Evolutionary conservation across 2,329 filamentous ascomycete species (phyloP).

Genomic region (Neurospora sp.): DNA sequence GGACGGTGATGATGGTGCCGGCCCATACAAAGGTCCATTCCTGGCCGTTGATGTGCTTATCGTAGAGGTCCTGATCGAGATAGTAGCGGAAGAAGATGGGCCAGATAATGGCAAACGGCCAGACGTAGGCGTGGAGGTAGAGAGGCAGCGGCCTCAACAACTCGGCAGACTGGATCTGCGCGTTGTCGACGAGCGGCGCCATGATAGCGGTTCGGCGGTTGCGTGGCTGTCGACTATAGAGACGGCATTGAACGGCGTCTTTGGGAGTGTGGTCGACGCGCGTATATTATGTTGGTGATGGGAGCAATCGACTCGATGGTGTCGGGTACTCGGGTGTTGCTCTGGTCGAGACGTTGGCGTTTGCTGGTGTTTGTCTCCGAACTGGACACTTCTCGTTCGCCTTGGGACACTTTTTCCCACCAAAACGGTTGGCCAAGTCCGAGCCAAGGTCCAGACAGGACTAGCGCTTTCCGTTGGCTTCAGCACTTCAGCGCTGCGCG

Average conservation of each 20-base stretch:
- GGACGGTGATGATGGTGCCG: constrained; percentile 76
- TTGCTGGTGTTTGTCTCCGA: not conserved
- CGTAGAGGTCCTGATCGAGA: constrained; percentile 72
- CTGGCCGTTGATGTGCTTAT: constrained; percentile 81
- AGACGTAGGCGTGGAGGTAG: constrained; percentile 78
- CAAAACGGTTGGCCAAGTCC: not conserved
- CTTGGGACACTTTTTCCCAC: not conserved
- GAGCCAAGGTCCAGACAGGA: not conserved
- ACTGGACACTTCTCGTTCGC: not conserved
- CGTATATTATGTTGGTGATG: not conserved
- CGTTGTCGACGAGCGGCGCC: constrained; percentile 74
- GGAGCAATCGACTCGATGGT: not conserved
- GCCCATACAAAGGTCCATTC: constrained; percentile 98
- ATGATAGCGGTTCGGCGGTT: constrained; percentile 28
- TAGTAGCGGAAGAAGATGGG: constrained; percentile 86
- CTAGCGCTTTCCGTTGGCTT: not conserved
- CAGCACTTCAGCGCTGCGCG: not conserved
- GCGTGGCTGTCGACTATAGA: not conserved
- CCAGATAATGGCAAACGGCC: constrained; percentile 89
- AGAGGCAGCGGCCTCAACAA: constrained; percentile 79
- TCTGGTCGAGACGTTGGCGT: not conserved
- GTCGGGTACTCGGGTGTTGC: not conserved
- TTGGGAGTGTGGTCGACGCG: not conserved
- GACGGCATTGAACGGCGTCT: not conserved
- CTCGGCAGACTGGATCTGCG: constrained; percentile 79